These are phyloP conservation scores for Moelleriella libera DNA, from an alignment of 2,329 filamentous ascomycete species.

Conservation along the genomic window DNA sequence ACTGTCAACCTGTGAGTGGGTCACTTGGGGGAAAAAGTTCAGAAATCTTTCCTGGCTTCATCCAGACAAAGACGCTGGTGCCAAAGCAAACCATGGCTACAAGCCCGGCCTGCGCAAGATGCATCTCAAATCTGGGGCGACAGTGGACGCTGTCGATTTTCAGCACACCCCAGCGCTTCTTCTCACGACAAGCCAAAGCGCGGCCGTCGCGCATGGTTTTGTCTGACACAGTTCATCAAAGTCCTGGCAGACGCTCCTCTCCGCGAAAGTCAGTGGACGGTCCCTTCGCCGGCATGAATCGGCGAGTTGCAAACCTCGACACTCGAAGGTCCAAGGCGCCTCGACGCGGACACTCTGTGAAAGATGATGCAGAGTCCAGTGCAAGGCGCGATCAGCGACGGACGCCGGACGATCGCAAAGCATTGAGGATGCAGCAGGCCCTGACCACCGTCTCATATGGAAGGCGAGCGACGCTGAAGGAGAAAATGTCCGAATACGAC, in stretches of 20 bases:
- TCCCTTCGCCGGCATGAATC: slow-evolving; percentile 43
- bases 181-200: slow-evolving; percentile 18
- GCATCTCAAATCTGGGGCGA: slow-evolving; percentile 5
- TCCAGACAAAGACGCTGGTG: too few species aligned
- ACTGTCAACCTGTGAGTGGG: not conserved
- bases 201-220: slow-evolving; percentile 44
- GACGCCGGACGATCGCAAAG: slow-evolving; percentile 40
- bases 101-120: slow-evolving; percentile 7
- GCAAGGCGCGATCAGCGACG: slow-evolving; percentile 20
- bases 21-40: too few species aligned
- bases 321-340: slow-evolving; percentile 9
- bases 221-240: slow-evolving; percentile 34
- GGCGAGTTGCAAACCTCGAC: slow-evolving; percentile 29
- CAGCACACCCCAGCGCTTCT: slow-evolving; percentile 19
- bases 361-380: slow-evolving; percentile 9
- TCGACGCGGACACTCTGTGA: slow-evolving; percentile 5
- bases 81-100: slow-evolving; percentile 5
- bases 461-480: slow-evolving; percentile 37
- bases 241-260: slow-evolving; percentile 20
- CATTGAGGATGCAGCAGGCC: slow-evolving; percentile 84
- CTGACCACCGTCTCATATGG: slow-evolving; percentile 66
- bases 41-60: too few species aligned
- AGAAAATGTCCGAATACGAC: slow-evolving; percentile 50
- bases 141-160: slow-evolving; percentile 11
- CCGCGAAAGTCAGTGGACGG: slow-evolving; percentile 27